These are phyloP conservation scores for Salix koriyanagi DNA, from an alignment of 345 rosid genomes.

Conservation along the genomic window DNA sequence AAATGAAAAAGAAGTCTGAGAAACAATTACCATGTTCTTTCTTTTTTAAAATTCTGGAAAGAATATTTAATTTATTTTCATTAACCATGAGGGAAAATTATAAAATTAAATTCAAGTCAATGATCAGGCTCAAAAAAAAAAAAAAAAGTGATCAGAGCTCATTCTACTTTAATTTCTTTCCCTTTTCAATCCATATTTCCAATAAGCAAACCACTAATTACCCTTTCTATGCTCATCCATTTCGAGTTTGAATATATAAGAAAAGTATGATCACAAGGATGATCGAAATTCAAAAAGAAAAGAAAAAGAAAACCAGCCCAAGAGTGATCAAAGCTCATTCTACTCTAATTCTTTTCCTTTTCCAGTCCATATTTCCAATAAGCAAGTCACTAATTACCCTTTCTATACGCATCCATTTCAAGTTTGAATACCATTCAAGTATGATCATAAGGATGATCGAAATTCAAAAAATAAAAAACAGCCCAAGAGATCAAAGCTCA, in stretches of 20 bases:
- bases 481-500: neutral
- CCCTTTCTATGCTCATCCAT: neutral
- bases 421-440: neutral
- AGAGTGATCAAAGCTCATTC: neutral
- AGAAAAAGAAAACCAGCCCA: neutral
- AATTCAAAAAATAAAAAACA: neutral
- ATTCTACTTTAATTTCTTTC: neutral
- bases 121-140: neutral
- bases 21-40: neutral
- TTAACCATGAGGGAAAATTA: neutral
- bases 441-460: neutral
- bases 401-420: neutral
- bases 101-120: neutral
- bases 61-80: neutral
- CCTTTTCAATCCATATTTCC: neutral
- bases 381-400: neutral
- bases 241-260: neutral
- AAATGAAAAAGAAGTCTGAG: neutral
- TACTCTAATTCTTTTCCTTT: neutral
- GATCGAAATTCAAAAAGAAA: neutral
- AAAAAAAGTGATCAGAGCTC: neutral
- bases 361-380: neutral
- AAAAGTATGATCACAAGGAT: neutral
- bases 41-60: neutral
- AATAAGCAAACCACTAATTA: neutral